Conservation (phyloP, 441 rosid species). For the Melastoma candidum region DNA sequence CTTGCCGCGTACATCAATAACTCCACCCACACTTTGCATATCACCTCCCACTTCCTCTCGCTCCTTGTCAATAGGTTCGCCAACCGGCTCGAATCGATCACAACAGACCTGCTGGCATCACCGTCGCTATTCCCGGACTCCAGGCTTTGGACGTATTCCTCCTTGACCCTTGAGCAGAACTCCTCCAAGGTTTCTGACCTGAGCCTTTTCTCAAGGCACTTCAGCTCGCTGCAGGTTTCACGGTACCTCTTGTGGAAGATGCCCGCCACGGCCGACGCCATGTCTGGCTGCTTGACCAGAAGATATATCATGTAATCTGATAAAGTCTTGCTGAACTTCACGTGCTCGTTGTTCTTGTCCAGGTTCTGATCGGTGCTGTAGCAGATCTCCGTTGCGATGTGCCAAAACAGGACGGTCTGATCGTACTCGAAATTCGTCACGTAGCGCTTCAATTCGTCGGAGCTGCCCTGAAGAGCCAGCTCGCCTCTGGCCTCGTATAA, state of each 20-base stretch:
- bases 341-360: not conserved
- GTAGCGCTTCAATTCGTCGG: not conserved
- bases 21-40: not conserved
- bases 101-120: not conserved
- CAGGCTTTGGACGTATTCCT: not conserved
- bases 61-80: not conserved
- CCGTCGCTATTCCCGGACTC: not conserved
- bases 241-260: not conserved
- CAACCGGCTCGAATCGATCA: not conserved
- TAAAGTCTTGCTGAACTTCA: not conserved
- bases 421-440: not conserved
- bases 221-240: not conserved
- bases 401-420: not conserved
- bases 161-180: not conserved
- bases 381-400: not conserved
- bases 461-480: too few species aligned
- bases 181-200: not conserved
- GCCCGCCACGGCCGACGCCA: not conserved
- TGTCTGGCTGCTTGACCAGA: not conserved
- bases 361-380: not conserved
- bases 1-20: not conserved
- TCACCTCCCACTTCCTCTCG: not conserved
- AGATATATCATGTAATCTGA: not conserved
- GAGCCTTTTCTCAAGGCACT: not conserved
- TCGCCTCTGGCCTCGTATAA: too few species aligned